phyloP scores from a whole-genome alignment of 192 early-diverging fungal genomes.

The Phlyctochytrium bullatum region DNA sequence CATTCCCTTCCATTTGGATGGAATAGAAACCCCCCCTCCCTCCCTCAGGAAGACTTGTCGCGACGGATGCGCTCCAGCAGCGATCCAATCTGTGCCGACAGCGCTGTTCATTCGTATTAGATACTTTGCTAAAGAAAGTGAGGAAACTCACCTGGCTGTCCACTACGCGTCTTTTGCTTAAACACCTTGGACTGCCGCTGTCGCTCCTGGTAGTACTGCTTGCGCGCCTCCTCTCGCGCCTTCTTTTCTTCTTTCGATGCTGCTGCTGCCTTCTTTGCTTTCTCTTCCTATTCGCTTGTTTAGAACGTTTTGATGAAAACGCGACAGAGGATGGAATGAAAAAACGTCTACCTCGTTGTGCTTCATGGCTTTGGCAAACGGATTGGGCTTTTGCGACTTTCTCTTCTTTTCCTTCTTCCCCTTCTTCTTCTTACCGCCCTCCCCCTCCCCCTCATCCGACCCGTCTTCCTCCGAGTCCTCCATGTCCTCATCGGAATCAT shows the following conservation, averaged over 20 bases:
- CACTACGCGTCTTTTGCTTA: not conserved
- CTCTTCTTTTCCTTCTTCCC: not conserved
- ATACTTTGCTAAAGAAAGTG: no score
- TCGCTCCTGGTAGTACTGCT: not conserved
- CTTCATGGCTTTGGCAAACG: not conserved
- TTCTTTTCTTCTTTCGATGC: not conserved
- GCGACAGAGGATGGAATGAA: no score
- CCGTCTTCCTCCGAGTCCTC: not conserved
- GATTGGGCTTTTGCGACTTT: not conserved
- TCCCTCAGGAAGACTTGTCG: no score
- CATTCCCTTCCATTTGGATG: no score
- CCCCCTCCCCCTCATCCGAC: not conserved
- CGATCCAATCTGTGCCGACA: no score
- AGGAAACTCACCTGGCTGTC: not conserved
- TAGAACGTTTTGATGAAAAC: no score
- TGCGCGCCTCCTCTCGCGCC: not conserved
- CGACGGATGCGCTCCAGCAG: no score
- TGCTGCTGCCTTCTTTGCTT: no score
- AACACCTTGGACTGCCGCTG: not conserved
- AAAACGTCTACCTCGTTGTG: not conserved
- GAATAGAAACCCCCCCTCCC: no score
- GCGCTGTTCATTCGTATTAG: no score
- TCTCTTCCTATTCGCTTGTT: no score
- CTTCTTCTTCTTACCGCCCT: constrained; percentile 7
- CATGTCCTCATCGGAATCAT: not conserved